phyloP scores from a whole-genome alignment of 2,329 filamentous ascomycete genomes.

The Talaromyces rugulosus region DNA sequence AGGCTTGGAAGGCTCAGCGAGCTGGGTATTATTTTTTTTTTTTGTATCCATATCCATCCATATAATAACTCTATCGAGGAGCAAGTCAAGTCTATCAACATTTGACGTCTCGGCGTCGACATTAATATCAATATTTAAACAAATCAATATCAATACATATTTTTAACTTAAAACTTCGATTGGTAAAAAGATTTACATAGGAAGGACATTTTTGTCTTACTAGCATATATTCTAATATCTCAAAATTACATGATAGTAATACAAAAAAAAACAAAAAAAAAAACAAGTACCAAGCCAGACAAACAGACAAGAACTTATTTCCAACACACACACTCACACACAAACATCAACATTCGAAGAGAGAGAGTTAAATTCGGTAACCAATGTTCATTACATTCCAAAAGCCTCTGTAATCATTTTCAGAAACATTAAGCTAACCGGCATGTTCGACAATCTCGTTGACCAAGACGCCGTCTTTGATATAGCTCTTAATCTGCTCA shows the following conservation, averaged over 20 bases:
- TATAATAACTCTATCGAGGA: not conserved
- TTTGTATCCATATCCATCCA: not conserved
- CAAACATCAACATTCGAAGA: not conserved
- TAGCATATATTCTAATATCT: not conserved
- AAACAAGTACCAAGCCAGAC: not conserved
- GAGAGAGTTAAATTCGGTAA: not conserved
- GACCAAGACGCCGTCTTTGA: constrained; percentile 71
- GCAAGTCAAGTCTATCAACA: not conserved
- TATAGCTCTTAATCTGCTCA: constrained; percentile 80
- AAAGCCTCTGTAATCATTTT: not conserved
- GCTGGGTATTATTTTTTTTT: too few species aligned
- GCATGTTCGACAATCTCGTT: constrained; percentile 96
- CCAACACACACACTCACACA: not conserved
- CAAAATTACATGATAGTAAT: not conserved
- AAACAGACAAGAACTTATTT: not conserved
- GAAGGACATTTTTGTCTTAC: too few species aligned
- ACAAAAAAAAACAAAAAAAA: not conserved
- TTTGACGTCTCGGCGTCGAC: not conserved
- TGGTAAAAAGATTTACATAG: too few species aligned
- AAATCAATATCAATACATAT: not conserved
- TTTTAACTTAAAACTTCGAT: not conserved
- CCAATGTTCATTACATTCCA: not conserved
- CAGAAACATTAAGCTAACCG: constrained; percentile 50
- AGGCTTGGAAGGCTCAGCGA: not conserved
- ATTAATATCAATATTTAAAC: not conserved